Percentiles rank a stretch among this genome's conserved stretches.
Conservation (phyloP, 768 basidiomycete genomes). For the Naganishia friedmannii region DNA sequence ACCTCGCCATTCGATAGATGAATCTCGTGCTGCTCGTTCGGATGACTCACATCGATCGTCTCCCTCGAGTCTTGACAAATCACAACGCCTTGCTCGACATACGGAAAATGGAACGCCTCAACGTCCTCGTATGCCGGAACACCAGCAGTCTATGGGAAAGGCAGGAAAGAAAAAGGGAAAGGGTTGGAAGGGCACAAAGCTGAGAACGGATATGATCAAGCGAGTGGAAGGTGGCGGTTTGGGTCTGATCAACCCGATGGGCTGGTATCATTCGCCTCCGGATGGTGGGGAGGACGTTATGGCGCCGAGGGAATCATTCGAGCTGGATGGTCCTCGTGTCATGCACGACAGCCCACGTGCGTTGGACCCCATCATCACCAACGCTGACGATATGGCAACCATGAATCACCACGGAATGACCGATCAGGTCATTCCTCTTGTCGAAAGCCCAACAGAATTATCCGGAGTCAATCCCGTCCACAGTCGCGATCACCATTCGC, state of each 20-base stretch:
- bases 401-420: neutral
- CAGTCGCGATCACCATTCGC: constrained; percentile 12
- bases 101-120: constrained; percentile 14
- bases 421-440: neutral
- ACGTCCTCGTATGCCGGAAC: constrained; percentile 16
- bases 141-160: neutral
- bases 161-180: constrained; percentile 23
- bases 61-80: constrained; percentile 13
- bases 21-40: neutral
- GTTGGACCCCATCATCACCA: constrained; percentile 13
- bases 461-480: neutral
- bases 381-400: neutral
- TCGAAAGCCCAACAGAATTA: constrained; percentile 14
- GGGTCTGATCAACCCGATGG: constrained; percentile 52
- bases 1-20: constrained; percentile 3
- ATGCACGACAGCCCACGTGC: neutral
- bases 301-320: constrained; percentile 5
- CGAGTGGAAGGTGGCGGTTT: constrained; percentile 52
- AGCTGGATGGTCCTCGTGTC: neutral
- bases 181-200: constrained; percentile 33
- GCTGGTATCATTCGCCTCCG: constrained; percentile 45
- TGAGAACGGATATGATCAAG: constrained; percentile 52
- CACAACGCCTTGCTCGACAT: neutral
- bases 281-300: neutral
- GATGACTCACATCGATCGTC: constrained; percentile 17